Base-by-base conservation (phyloP, 441 rosid species). In the Geranium incanum region DNA sequence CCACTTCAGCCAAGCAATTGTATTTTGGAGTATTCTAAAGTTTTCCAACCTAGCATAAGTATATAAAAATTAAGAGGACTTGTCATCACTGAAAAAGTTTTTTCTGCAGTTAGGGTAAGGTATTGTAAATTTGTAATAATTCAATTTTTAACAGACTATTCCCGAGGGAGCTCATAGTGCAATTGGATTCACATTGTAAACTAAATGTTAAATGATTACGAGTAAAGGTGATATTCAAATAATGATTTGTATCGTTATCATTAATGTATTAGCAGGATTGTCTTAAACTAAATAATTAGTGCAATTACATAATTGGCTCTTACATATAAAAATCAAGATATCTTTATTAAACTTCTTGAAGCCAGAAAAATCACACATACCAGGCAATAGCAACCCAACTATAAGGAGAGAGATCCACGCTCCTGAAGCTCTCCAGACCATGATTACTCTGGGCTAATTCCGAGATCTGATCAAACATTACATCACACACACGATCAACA, bases 371-470 rank as follows among this genome's bases (percentile, higher is more conserved):
- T 28, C 13, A 36, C 16, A 63, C 75, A 52, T 78, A 82, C 85
- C 85, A 82, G 11, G 85, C 83, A 64, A 82, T 21, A 55, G 83
- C 73, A 50, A 82, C 36, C 85, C 85, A 82, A 60, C 81, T 82
- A 60, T 76, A 68, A 38, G 76, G 71, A 11, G 83, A 71, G 62
- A 80, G 74, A 41, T 82, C 80, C 0, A 66, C 66, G 76, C 78
- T 74, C 43, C 48, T 39, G 68, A 82, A 19, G 16, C 70, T 71
- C 3, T 68, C 28, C 65, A 82, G 12, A 7, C 75, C 75, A 0
- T 78, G 77, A 67, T 76, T 70, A 3, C 62, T 36, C 71, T 66
- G 50, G 52, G 75, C 73, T 55, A 79, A 16, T 5, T 18, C 23
- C 2, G 11, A 18, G 28, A 57, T 57, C 64, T 57, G 64, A 57